Evolutionary conservation across 352 stramenopile genomes (phyloP).

Genomic region (Aphanomyces euteiches): DNA sequence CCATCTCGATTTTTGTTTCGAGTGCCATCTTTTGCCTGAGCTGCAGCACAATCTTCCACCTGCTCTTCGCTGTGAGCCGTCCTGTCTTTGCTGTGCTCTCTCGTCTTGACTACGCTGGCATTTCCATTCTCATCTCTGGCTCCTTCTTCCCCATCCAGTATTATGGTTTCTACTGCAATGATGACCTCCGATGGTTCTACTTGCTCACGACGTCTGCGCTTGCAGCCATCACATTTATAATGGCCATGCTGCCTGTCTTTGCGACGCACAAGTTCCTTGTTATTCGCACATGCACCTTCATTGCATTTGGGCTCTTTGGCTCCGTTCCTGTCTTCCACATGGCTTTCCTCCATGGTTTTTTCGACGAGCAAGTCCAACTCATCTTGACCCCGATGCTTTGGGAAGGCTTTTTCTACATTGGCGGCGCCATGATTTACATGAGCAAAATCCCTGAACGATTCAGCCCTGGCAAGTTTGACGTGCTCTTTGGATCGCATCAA

Average conservation of each 20-base stretch:
- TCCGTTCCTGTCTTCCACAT: conserved; percentile 69
- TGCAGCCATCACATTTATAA: conserved; percentile 64
- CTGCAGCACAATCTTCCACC: conserved; percentile 74
- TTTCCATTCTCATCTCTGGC: conserved; percentile 81
- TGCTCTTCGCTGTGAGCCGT: conserved; percentile 80
- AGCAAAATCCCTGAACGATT: conserved; percentile 81
- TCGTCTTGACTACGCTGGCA: conserved; percentile 78
- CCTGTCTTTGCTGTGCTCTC: conserved; percentile 71
- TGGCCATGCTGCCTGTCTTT: conserved; percentile 73
- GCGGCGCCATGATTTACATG: conserved; percentile 78
- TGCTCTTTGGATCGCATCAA: conserved; percentile 84
- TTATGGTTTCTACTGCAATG: conserved; percentile 86
- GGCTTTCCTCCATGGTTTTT: conserved; percentile 65
- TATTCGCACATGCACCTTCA: conserved; percentile 74
- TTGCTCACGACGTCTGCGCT: conserved; percentile 64
- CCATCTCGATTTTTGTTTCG: conserved; percentile 83
- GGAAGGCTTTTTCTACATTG: conserved; percentile 77
- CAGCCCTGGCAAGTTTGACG: conserved; percentile 77
- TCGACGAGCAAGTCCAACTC: conserved; percentile 76
- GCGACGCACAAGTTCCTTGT: conserved; percentile 67
- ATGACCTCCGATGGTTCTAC: conserved; percentile 39
- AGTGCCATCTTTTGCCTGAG: conserved; percentile 77
- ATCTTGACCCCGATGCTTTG: conserved; percentile 76
- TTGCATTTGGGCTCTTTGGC: conserved; percentile 73
- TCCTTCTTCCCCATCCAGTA: conserved; percentile 86